A percentile compares a stretch with the other conserved stretches of the same genome.
These are phyloP conservation scores for Naganishia antarctica DNA, from an alignment of 768 basidiomycete genomes.

Conservation along the genomic window DNA sequence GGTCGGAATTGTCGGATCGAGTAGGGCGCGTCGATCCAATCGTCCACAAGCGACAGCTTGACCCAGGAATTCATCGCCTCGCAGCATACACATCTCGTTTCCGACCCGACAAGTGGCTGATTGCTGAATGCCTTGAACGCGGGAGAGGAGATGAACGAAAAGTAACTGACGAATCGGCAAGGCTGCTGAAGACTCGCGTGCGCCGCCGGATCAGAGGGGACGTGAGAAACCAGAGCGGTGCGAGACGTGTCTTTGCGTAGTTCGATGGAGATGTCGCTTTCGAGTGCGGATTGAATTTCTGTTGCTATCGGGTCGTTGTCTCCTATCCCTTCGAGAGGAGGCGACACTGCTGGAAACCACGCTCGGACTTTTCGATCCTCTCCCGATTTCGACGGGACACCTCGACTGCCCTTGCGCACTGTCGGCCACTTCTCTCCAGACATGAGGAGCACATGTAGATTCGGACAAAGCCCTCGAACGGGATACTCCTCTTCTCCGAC, in stretches of 20 bases:
- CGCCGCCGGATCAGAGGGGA: neutral
- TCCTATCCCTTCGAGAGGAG: neutral
- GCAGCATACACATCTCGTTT: neutral
- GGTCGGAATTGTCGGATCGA: conserved; percentile 10
- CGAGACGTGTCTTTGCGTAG: neutral
- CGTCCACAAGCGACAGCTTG: conserved; percentile 13
- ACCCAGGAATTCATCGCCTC: neutral
- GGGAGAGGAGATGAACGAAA: neutral
- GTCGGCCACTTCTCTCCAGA: neutral
- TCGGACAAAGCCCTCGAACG: conserved; percentile 2
- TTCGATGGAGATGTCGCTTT: conserved; percentile 5
- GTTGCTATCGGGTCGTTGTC: neutral
- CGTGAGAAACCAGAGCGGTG: neutral
- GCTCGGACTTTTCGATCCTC: neutral
- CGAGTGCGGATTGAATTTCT: conserved; percentile 6
- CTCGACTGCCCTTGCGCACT: neutral
- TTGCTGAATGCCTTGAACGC: conserved; percentile 8
- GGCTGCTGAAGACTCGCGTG: neutral
- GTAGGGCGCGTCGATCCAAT: conserved; percentile 12
- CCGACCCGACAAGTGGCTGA: neutral
- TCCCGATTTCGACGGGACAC: neutral
- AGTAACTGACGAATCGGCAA: conserved; percentile 4
- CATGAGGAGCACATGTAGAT: conserved; percentile 15
- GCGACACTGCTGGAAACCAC: neutral
- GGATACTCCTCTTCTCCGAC: conserved; percentile 14